These are phyloP conservation scores for Colletotrichum liriopes DNA, from an alignment of 2,329 filamentous ascomycete species.

Conservation along the genomic window DNA sequence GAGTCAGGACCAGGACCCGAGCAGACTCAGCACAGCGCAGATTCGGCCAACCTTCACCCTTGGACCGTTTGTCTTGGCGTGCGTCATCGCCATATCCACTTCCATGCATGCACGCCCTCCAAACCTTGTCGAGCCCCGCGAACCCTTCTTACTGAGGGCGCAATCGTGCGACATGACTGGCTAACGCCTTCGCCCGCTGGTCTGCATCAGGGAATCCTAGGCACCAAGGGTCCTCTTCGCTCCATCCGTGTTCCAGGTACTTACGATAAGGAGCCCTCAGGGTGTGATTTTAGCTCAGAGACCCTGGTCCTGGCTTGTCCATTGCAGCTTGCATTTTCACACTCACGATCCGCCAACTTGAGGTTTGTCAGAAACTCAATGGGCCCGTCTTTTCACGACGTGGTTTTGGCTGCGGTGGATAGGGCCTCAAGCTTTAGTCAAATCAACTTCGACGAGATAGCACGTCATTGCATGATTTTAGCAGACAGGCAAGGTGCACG, in stretches of 20 bases:
- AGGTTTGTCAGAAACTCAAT: constrained; percentile 31
- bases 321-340: constrained; percentile 19
- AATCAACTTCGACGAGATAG: background rate
- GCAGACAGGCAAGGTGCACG: background rate
- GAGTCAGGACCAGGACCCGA: constrained; percentile 6
- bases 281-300: constrained; percentile 15
- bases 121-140: constrained; percentile 22
- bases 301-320: constrained; percentile 17
- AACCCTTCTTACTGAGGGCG: constrained; percentile 18
- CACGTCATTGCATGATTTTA: constrained; percentile 28
- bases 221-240: constrained; percentile 38
- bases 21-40: constrained; percentile 6
- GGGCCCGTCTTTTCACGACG: constrained; percentile 29
- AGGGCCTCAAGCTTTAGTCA: constrained; percentile 11
- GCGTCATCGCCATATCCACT: constrained; percentile 25
- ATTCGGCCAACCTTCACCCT: background rate
- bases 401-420: constrained; percentile 19
- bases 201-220: constrained; percentile 28
- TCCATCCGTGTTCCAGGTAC: constrained; percentile 21
- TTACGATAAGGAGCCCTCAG: background rate
- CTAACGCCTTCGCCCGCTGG: background rate
- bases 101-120: constrained; percentile 21
- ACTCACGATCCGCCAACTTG: constrained; percentile 22
- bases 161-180: constrained; percentile 15
- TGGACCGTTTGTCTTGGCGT: constrained; percentile 22